Base-by-base conservation (phyloP, 768 basidiomycete species). In the Rickenella mellea region DNA sequence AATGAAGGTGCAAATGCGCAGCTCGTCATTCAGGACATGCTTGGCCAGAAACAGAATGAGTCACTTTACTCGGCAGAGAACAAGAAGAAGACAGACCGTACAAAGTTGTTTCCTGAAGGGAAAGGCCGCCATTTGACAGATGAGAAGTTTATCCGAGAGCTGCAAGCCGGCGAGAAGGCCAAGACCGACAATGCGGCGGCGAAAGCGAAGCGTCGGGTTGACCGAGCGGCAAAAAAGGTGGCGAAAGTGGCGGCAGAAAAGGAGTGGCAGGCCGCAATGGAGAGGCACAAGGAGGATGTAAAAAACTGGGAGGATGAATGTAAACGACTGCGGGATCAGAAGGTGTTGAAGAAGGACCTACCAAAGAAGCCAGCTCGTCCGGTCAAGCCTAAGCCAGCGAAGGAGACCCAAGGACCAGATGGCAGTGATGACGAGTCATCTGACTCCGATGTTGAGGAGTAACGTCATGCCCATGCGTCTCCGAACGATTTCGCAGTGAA, bases 21-120 rank as follows among this genome's bases (percentile, higher is more conserved):
- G 31, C 33, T 55, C 8, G 39, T 55, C 6, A 35, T 56, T 27
- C 56, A 57, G 41, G 27, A 51, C 43, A n/a, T 43, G 19, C 20
- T 32, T 45, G 32, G 33, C 7, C 3, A 3, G 24, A 56, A 49
- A 35, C 35, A 49, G 26, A 52, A 49, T 29, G 17, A 49, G n/a
- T 28, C 55, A 6, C 43, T 56, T 22, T 11, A 49, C 27, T 44
- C 29, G 6, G 48, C 49, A 31, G 51, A 56, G 39, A 47, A 49
- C 5, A 44, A 4, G 15, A 45, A 51, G 38, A 48, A 51, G 36
- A 38, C n/a, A n/a, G n/a, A n/a, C n/a, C n/a, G n/a, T n/a, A n/a
- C n/a, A n/a, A n/a, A n/a, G n/a, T n/a, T n/a, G n/a, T 51, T 48
- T 25, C 42, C 44, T 31, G 41, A 43, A 6, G 53, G 56, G 6